Base-by-base conservation (phyloP, 768 basidiomycete species). In the Boletus tomentosulus region DNA sequence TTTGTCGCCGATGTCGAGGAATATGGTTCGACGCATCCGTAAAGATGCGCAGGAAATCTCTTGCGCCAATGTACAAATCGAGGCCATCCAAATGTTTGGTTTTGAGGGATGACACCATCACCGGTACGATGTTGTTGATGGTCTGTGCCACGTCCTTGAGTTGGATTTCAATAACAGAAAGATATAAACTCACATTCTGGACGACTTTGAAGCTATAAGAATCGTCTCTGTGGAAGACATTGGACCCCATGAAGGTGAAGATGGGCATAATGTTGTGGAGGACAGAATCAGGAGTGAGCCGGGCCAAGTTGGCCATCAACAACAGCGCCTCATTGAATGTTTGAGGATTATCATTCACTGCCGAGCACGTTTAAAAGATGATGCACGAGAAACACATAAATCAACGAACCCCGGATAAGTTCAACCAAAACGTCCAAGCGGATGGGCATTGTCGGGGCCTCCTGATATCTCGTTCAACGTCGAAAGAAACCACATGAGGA, bases 191-290 rank as follows among this genome's bases (percentile, higher is more conserved):
- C 50, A 92, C 93, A 78, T 89, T 89, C 67, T 98, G 94, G 2
- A 98, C 91, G 10, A 98, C 94, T 35, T 85, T 84, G 76, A 97
- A 96, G 65, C 90, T 95, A 71, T 96, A 95, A 0, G 88, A 83
- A 66, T 99, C 97, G 60, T 99, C 97, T 45, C 94, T 82, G 65
- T 97, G 96, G 75, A 98, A 91, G 16, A 98, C 86, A 57, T 92
- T 95, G n/a, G 95, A 92, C 19, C 97, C 96, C 92, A 98, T 98
- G 73, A 98, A 98, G 0, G 95, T 98, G 76, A 99, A 98, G 43
- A 99, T 86, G 4, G 97, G 96, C 92, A 99, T 97, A 48, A 98
- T 81, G 61, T 96, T 93, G 64, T 90, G 92, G 12, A 98, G 76
- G 30, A 96, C 92, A 11, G 92, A 89, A 52, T 95, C 92, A 0